Evolutionary conservation across 2,329 filamentous ascomycete species (phyloP), one percentile per base, ranked within the genome.

Genomic region (Cryphonectria nitschkei): DNA sequence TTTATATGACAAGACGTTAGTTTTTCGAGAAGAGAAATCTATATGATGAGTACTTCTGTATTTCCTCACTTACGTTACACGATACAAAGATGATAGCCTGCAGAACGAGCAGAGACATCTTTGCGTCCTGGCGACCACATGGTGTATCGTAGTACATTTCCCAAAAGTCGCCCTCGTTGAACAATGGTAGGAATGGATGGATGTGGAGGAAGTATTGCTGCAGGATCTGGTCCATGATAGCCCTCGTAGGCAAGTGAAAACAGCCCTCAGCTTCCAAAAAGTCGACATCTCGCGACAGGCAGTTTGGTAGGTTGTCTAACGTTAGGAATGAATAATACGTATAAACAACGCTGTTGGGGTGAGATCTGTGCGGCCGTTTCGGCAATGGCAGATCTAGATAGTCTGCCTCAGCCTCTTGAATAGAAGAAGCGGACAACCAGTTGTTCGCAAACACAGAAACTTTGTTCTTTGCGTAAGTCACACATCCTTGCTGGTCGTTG

Each of bases 111-210:
- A 87, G 78, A 19, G 85, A 81, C 52, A 81, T 75, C 56, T 75
- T 77, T 37, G 65, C 39, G 3, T 39, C 29, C 41, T 39, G 34
- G 34, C 2, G 7, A 39, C 16, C n/a, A 14, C 50, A 22, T 16
- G 13, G 14, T 14, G 19, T 58, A 4, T 79, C 81, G 61, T 76
- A 77, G 68, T 81, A 81, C 64, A 82, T 76, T 70, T 83, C 80
- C 83, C 83, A 85, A 67, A 84, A 83, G 43, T 83, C 78, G 0
- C 80, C 81, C 73, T 86, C 81, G 61, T 82, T 79, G 34, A 83
- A 66, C 39, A 83, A 75, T 0, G 81, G 81, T n/a, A 82, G 74
- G 37, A 82, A 70, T 0, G 81, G 81, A 68, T 83, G 82, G 29
- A 83, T 79, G 61, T 83, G 80, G 6, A 82, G 75, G 68, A 83